Percentiles rank a stretch among this genome's conserved stretches.
Conservation (phyloP, 345 rosid species). For the Jatropha curcas region DNA sequence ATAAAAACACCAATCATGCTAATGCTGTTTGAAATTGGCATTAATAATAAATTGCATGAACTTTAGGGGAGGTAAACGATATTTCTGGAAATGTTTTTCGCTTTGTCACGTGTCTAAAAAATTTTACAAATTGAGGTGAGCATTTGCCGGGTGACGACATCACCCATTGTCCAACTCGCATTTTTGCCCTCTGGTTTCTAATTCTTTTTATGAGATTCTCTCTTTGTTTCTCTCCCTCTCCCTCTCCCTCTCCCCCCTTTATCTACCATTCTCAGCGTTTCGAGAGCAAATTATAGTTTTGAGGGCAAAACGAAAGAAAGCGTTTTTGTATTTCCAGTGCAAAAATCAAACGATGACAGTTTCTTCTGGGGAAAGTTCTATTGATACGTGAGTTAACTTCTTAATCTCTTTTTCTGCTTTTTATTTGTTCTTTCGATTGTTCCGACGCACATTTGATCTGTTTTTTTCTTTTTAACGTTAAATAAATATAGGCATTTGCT, state of each 20-base stretch:
- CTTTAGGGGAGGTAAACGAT: neutral
- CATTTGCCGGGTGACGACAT: neutral
- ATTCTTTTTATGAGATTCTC: neutral
- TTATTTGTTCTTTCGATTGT: neutral
- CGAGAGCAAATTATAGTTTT: neutral
- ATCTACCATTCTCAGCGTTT: neutral
- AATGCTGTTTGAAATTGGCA: too few relatives aligned
- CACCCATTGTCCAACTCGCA: constrained; percentile 4
- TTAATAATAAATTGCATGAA: too few relatives aligned
- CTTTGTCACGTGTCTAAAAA: neutral
- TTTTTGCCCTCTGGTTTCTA: neutral
- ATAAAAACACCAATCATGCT: too few relatives aligned
- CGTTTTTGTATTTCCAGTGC: neutral
- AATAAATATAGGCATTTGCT: neutral
- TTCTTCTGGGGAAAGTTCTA: constrained; percentile 5
- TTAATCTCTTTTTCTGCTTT: too few relatives aligned
- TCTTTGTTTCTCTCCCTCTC: neutral
- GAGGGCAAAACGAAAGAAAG: neutral
- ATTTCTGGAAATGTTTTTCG: neutral
- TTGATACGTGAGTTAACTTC: constrained; percentile 15
- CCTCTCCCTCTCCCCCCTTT: too few relatives aligned
- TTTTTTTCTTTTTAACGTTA: neutral
- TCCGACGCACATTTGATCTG: neutral
- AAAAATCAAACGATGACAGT: constrained; percentile 3
- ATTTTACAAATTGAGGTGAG: too few relatives aligned